Base-by-base conservation (phyloP, 2,329 filamentous ascomycete genomes). In the Monosporascus sp. region DNA sequence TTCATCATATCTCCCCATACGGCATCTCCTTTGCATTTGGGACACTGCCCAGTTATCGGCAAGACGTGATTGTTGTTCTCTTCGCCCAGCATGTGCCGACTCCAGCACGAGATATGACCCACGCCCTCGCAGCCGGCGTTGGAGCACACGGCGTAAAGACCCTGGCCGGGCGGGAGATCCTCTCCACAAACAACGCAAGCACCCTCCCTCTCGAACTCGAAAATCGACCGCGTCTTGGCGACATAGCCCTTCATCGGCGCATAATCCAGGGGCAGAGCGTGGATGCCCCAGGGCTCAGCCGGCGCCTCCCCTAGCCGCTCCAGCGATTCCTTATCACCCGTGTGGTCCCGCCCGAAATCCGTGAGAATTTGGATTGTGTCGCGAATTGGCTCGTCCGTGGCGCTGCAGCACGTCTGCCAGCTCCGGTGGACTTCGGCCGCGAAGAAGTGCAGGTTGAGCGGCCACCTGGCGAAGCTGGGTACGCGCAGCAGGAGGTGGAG, bases 401-500 rank as follows among this genome's bases (percentile, higher is more conserved):
- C 69, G 3, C 74, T 70, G 45, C 77, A 78, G 76, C 81, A 85
- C 48, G 70, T 75, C 19, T 77, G 67, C 93, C 93, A 97, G 1
- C 80, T 77, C 20, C 72, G 72, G 61, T 88, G 80, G 0, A 90
- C 85, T 55, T 93, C 88, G 3, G 75, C 72, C 2, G 78, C 77
- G 60, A 96, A 93, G 70, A 97, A 93, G 24, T 88, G 85, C 47
- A 97, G 67, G 51, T 81, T 81, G 51, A 99, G 75, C 20, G 93
- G 93, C 93, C 91, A 96, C 46, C 85, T 77, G 17, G 77, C 74
- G 67, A 97, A 97, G 68, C 89, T 94, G 2, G 83, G 80, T 2
- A 91, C 88, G 1, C 87, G 80, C 1, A 96, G 78, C 1, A 99
- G 77, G 3, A 94, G 75, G 67, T 96, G 89, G 26, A 97, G 70